Evolutionary conservation across 2,329 filamentous ascomycete species (phyloP).

Genomic region (Clonostachys solani): DNA sequence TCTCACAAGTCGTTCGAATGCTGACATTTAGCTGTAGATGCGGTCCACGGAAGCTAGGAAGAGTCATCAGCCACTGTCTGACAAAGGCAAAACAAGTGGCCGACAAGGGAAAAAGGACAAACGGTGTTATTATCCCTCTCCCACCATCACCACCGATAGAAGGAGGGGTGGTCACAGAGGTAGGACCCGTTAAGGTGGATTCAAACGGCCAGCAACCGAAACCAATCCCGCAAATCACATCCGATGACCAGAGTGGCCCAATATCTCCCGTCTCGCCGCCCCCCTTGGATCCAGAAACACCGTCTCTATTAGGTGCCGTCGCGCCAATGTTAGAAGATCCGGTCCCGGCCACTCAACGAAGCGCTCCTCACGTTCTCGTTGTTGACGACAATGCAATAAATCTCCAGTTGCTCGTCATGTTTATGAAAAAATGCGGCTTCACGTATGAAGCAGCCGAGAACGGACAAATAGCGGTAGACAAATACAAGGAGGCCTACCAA

Average conservation of each 20-base stretch:
- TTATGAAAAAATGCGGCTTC: conserved; percentile 33
- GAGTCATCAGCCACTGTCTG: conserved; percentile 16
- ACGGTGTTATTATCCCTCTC: too few species aligned
- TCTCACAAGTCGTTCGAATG: not conserved
- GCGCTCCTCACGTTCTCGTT: conserved; percentile 12
- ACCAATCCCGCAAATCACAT: too few species aligned
- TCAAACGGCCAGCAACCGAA: too few species aligned
- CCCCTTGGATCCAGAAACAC: conserved; percentile 2
- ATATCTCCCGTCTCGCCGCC: not conserved
- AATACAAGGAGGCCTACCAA: conserved; percentile 24
- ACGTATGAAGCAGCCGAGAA: conserved; percentile 36
- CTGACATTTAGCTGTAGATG: conserved; percentile 6
- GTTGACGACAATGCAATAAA: conserved; percentile 39
- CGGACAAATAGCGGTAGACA: conserved; percentile 40
- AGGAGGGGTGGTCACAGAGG: too few species aligned
- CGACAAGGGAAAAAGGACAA: not conserved
- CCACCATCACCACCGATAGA: too few species aligned
- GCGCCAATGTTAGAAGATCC: not conserved
- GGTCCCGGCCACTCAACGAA: not conserved
- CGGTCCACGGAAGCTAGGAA: conserved; percentile 21
- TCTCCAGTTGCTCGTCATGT: conserved; percentile 33
- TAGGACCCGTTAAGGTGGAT: too few species aligned
- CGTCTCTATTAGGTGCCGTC: not conserved
- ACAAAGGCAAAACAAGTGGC: not conserved
- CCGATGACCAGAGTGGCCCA: too few species aligned